Percentiles rank a stretch among this genome's conserved stretches.
These are phyloP conservation scores for Alternaria arborescens DNA, from an alignment of 2,329 filamentous ascomycete species.

Conservation along the genomic window DNA sequence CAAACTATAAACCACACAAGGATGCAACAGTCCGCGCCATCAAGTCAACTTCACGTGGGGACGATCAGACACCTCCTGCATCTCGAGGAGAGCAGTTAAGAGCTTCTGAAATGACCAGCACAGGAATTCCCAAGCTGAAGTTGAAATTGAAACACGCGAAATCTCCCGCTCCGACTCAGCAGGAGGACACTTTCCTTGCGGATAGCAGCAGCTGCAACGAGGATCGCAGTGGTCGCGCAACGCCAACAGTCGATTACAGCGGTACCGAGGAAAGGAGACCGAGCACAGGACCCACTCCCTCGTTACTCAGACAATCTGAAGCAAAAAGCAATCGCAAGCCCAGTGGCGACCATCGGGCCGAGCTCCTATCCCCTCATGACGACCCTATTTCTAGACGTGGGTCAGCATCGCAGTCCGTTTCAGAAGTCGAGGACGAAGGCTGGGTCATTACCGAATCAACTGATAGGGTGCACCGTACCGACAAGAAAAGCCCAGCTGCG, in stretches of 20 bases:
- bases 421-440: constrained; percentile 50
- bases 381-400: constrained; percentile 24
- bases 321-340: constrained; percentile 33
- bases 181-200: constrained; percentile 61
- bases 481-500: constrained; percentile 30
- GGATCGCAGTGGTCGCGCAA: constrained; percentile 50
- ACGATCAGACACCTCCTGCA: constrained; percentile 33
- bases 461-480: constrained; percentile 31
- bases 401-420: constrained; percentile 38
- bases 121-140: constrained; percentile 51
- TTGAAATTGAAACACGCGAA: constrained; percentile 51
- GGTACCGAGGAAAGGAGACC: constrained; percentile 41
- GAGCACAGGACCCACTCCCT: constrained; percentile 41
- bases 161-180: constrained; percentile 29
- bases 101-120: constrained; percentile 28
- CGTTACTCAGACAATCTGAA: constrained; percentile 33
- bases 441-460: constrained; percentile 48
- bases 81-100: constrained; percentile 40
- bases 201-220: constrained; percentile 63
- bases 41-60: constrained; percentile 55
- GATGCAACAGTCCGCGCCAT: constrained; percentile 76
- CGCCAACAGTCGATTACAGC: constrained; percentile 38
- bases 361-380: constrained; percentile 34
- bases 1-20: constrained; percentile 76
- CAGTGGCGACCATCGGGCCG: constrained; percentile 37